Conservation (phyloP, 805 yeast genomes). For the Saccharomycopsis sp. region DNA sequence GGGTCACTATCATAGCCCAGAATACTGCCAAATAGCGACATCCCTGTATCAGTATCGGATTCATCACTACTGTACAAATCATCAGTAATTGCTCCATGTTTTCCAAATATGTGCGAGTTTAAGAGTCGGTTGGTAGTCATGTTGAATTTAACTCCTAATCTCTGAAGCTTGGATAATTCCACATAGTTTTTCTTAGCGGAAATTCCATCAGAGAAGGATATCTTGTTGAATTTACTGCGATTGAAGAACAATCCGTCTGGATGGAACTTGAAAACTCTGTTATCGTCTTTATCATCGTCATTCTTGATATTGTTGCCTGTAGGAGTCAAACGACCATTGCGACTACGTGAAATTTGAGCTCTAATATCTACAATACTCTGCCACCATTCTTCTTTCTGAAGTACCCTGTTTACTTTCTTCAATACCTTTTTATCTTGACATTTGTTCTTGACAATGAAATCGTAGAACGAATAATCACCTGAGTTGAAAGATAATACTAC, state of each 20-base stretch:
- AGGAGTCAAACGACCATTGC: constrained; percentile 6
- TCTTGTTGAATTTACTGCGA: constrained; percentile 27
- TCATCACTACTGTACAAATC: constrained; percentile 27
- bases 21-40: constrained; percentile 22
- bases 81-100: constrained; percentile 24
- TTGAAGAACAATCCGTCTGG: constrained; percentile 22
- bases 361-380: constrained; percentile 56
- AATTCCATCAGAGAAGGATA: background rate
- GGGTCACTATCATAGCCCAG: constrained; percentile 20
- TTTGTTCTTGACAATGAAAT: constrained; percentile 60
- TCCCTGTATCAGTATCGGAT: constrained; percentile 26
- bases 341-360: constrained; percentile 14
- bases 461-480: constrained; percentile 54
- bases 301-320: constrained; percentile 1
- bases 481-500: constrained; percentile 63
- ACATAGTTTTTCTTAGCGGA: constrained; percentile 7
- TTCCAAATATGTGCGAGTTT: constrained; percentile 26
- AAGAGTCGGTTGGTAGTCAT: constrained; percentile 59
- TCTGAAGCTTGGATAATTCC: constrained; percentile 56
- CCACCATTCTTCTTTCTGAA: constrained; percentile 86
- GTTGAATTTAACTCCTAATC: constrained; percentile 69
- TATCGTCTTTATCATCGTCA: constrained; percentile 10
- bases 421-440: constrained; percentile 25
- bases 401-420: constrained; percentile 41
- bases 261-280: constrained; percentile 9